These are phyloP conservation scores for Colletotrichum sp. DNA, from an alignment of 2,329 filamentous ascomycete genomes.

Conservation along the genomic window DNA sequence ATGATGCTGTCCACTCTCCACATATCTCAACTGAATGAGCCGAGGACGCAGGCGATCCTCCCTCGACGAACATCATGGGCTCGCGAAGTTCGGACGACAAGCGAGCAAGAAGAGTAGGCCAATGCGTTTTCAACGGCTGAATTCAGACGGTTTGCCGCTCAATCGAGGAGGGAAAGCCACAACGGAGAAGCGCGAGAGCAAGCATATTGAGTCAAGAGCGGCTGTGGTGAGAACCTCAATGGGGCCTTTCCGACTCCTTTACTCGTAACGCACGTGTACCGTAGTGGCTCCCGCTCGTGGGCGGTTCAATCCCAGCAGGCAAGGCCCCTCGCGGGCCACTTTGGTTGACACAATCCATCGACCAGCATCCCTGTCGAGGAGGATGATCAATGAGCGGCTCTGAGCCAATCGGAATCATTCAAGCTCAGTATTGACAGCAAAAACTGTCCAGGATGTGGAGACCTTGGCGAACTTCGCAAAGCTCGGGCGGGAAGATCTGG, in stretches of 20 bases:
- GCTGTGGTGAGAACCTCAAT: not conserved
- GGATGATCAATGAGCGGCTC: not conserved
- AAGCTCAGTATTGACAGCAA: not conserved
- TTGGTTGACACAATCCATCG: slow-evolving; percentile 15
- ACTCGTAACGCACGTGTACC: slow-evolving; percentile 15
- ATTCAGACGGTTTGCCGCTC: not conserved
- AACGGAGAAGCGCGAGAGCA: not conserved
- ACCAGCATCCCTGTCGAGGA: not conserved
- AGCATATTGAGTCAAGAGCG: slow-evolving; percentile 8
- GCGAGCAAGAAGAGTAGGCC: not conserved
- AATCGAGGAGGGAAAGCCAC: not conserved
- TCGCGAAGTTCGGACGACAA: not conserved
- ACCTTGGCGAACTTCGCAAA: not conserved
- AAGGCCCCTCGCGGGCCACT: not conserved
- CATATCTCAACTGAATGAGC: not conserved
- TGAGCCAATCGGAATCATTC: slow-evolving; percentile 17
- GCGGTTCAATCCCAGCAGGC: not conserved
- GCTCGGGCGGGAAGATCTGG: not conserved
- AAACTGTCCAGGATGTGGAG: not conserved
- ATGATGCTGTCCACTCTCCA: slow-evolving; percentile 12
- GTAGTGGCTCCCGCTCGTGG: not conserved
- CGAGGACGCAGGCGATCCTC: not conserved
- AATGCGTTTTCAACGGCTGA: not conserved
- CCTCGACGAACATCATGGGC: not conserved
- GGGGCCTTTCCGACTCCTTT: not conserved